Base-by-base conservation (phyloP, 1,284 basidiomycete species). In the Heterobasidion irregulare region DNA sequence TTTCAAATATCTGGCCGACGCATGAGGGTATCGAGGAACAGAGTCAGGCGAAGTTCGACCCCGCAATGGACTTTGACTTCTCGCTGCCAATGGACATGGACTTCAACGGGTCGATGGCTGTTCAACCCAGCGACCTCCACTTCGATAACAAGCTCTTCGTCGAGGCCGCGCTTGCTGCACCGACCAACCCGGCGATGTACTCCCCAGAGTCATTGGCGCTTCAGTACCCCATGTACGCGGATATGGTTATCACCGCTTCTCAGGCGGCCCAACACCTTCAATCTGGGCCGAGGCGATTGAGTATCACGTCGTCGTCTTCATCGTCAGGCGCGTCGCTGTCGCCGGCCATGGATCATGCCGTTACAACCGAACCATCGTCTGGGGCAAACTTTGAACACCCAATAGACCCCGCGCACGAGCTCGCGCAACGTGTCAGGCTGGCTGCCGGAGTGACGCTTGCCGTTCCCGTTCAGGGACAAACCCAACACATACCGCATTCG, bases 101-200 rank as follows among this genome's bases (percentile, higher is more conserved):
- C 61, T 64, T 58, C 4, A 66, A 66, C 54, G 69, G 76, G 26
- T 66, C 74, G 6, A 75, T 81, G 61, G 75, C 77, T 2, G 75
- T 88, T 56, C 82, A 89, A 58, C 84, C 86, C 12, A 80, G 72
- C 60, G 70, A 77, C 8, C 68, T 86, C 10, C 82, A 86, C 62
- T 81, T 82, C 62, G 72, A 80, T 48, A 62, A 67, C 26, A 66
- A 32, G 18, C 13, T 47, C 46, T 47, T 47, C 18, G 18, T 18
- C 48, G 38, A 41, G 4, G 38, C 38, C 38, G 38, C 38, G 12
- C 38, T 41, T 6, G 2, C 58, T 47, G 13, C 45, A 53, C 51
- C 56, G 54, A 15, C 45, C 53, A 12, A 44, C 50, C 36, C 47
- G 51, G 49, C 50, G 44, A 47, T 32, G 16, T 38, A n/a, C 51